phyloP scores from a whole-genome alignment of 2,329 filamentous ascomycete genomes.

The Phialophora macrospora region DNA sequence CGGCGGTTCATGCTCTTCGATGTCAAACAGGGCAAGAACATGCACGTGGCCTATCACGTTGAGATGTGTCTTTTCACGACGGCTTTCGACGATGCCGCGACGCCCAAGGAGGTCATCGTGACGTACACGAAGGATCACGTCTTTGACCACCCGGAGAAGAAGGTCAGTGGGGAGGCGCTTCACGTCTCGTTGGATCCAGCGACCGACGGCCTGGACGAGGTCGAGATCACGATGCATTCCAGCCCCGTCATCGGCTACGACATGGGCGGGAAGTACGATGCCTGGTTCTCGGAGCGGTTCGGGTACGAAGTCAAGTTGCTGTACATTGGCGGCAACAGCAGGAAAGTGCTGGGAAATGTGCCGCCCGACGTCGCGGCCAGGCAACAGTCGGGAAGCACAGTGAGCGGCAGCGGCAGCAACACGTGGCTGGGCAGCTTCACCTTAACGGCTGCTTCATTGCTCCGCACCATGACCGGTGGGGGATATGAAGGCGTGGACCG shows the following conservation, averaged over 20 bases:
- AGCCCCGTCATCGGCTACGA: constrained; percentile 65
- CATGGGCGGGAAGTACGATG: constrained; percentile 65
- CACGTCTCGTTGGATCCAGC: constrained; percentile 64
- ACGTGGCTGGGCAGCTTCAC: constrained; percentile 35
- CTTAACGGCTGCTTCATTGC: constrained; percentile 26
- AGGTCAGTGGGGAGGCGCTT: constrained; percentile 47
- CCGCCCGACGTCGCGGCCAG: constrained; percentile 50
- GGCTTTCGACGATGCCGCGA: constrained; percentile 35
- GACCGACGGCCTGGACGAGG: constrained; percentile 50
- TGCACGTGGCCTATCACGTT: constrained; percentile 64
- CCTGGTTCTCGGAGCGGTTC: constrained; percentile 71
- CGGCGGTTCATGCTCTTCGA: constrained; percentile 72
- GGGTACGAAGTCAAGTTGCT: constrained; percentile 66
- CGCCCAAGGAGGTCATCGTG: constrained; percentile 41
- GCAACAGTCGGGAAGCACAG: constrained; percentile 24
- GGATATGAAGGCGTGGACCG: constrained; percentile 45
- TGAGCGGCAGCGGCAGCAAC: constrained; percentile 10
- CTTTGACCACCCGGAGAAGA: constrained; percentile 34
- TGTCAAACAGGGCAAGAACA: constrained; percentile 56
- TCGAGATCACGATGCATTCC: constrained; percentile 64
- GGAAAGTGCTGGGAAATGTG: constrained; percentile 66
- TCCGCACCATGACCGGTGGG: constrained; percentile 16
- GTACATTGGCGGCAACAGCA: constrained; percentile 66
- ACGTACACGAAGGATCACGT: constrained; percentile 34
- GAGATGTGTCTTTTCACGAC: constrained; percentile 69